Percentiles rank a stretch among this genome's conserved stretches.
Evolutionary conservation across 768 basidiomycete genomes (phyloP).

Genomic region (Polyporus arcularius): DNA sequence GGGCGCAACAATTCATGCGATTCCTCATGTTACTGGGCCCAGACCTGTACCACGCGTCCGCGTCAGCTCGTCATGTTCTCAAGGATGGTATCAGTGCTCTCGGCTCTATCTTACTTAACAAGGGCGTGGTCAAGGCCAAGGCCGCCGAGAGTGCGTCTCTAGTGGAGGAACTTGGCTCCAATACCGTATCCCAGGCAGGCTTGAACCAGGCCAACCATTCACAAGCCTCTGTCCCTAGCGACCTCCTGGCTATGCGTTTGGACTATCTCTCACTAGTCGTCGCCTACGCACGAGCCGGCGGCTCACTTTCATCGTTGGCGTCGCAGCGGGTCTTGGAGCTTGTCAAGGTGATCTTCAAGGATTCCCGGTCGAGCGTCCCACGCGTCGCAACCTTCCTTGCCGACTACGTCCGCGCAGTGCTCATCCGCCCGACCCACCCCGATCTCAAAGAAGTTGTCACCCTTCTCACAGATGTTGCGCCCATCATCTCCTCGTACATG

Average conservation of each 20-base stretch:
- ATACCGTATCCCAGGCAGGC: constrained; percentile 27
- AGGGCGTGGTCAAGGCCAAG: constrained; percentile 47
- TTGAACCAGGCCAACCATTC: constrained; percentile 32
- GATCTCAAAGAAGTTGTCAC: constrained; percentile 49
- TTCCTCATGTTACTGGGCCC: constrained; percentile 60
- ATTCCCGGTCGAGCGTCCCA: constrained; percentile 41
- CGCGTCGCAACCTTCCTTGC: constrained; percentile 53
- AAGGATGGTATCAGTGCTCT: constrained; percentile 72
- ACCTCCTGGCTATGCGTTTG: constrained; percentile 57
- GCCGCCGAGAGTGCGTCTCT: constrained; percentile 11
- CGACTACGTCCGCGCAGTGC: constrained; percentile 49
- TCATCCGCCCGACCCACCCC: constrained; percentile 46
- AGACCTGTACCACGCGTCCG: constrained; percentile 57
- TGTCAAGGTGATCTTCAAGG: constrained; percentile 56
- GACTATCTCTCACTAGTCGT: constrained; percentile 63
- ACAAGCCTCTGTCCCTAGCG: constrained; percentile 52
- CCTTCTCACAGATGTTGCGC: constrained; percentile 56
- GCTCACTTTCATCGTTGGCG: constrained; percentile 40
- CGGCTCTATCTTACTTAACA: constrained; percentile 51
- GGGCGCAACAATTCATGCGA: constrained; percentile 70
- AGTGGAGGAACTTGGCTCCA: constrained; percentile 15
- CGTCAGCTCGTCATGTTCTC: constrained; percentile 53
- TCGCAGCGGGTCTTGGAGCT: constrained; percentile 55
- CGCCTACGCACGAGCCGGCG: constrained; percentile 52
- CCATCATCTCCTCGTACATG: constrained; percentile 54